phyloP scores from a whole-genome alignment of 2,329 filamentous ascomycete genomes.

The Clarireedia homoeocarpa region DNA sequence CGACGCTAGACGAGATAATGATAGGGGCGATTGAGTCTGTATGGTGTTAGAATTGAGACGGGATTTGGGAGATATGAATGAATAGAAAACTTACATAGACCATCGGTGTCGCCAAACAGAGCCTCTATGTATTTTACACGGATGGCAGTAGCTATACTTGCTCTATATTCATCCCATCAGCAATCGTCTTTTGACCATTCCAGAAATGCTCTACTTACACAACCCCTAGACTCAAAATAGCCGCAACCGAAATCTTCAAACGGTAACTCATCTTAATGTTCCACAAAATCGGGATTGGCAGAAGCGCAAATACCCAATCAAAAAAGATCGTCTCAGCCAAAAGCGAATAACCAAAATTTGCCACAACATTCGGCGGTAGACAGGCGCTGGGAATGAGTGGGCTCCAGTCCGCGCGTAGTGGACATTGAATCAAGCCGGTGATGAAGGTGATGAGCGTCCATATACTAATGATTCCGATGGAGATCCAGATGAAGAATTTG shows the following conservation, averaged over 20 bases:
- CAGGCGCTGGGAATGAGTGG: not conserved
- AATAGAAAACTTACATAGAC: not conserved
- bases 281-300: slow-evolving; percentile 6
- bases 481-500: slow-evolving; percentile 1
- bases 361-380: not conserved
- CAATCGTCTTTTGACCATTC: too few relatives aligned
- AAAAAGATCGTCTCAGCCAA: slow-evolving; percentile 6
- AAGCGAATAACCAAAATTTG: slow-evolving; percentile 1
- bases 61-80: not conserved
- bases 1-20: not conserved
- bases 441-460: not conserved
- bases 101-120: not conserved
- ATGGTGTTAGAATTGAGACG: not conserved
- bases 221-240: not conserved
- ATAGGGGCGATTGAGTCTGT: not conserved
- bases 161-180: not conserved
- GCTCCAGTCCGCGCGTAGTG: not conserved
- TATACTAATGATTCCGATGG: not conserved
- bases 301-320: slow-evolving; percentile 4
- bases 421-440: not conserved
- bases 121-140: not conserved
- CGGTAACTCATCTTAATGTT: not conserved
- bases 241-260: not conserved
- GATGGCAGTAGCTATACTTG: slow-evolving; percentile 2
- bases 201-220: not conserved